A percentile compares a stretch with the other conserved stretches of the same genome.
Conservation (phyloP, 1,139 yeast genomes). For the Citeromyces hawaiiensis region DNA sequence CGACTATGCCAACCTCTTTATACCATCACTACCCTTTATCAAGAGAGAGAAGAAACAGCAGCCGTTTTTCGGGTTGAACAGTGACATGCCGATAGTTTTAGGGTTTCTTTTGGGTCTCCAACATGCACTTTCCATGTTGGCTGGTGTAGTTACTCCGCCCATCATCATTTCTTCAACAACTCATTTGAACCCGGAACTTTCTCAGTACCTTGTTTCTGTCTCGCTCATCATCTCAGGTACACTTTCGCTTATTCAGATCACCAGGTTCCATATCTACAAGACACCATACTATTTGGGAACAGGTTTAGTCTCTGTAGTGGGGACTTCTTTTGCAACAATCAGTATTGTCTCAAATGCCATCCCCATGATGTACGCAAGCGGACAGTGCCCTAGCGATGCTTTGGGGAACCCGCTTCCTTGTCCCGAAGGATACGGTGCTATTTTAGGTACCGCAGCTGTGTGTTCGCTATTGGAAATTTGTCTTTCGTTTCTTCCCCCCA, state of each 20-base stretch:
- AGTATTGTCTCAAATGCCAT: constrained; percentile 64
- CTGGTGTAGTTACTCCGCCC: constrained; percentile 85
- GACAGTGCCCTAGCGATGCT: constrained; percentile 47
- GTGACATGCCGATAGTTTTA: constrained; percentile 65
- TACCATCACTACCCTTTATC: constrained; percentile 60
- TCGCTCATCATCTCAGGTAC: constrained; percentile 68
- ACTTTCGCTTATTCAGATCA: constrained; percentile 63
- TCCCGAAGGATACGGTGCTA: constrained; percentile 79
- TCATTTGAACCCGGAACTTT: constrained; percentile 31
- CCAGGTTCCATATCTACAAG: constrained; percentile 59
- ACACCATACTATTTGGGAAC: constrained; percentile 76
- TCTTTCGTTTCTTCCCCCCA: constrained; percentile 67
- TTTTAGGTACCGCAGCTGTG: constrained; percentile 65
- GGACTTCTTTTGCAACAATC: constrained; percentile 85
- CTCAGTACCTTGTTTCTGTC: constrained; percentile 66
- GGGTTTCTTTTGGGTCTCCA: constrained; percentile 75
- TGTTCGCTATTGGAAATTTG: constrained; percentile 65
- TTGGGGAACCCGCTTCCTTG: constrained; percentile 61
- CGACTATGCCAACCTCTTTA: constrained; percentile 64
- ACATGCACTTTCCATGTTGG: constrained; percentile 81
- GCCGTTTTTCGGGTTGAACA: constrained; percentile 71
- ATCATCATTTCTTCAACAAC: constrained; percentile 52
- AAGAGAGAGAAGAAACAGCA: constrained; percentile 30
- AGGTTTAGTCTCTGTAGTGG: constrained; percentile 78
- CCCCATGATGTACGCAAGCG: constrained; percentile 68